These are phyloP conservation scores for Aspergillus floridensis DNA, from an alignment of 2,329 filamentous ascomycete species.

Conservation along the genomic window DNA sequence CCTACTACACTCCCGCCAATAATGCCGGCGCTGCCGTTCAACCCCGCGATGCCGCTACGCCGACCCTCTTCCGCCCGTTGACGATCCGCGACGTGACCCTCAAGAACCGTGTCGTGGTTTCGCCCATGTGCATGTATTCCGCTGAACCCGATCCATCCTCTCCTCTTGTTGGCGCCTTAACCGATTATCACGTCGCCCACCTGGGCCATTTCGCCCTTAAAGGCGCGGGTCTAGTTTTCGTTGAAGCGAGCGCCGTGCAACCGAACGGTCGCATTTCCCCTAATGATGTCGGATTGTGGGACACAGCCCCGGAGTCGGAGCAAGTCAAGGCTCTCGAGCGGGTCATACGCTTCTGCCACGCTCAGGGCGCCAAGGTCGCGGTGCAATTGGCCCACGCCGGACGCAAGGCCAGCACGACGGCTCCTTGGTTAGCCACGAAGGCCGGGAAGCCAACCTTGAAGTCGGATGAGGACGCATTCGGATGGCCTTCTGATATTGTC, in stretches of 20 bases:
- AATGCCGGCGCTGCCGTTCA: conserved; percentile 37
- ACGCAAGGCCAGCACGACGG: conserved; percentile 56
- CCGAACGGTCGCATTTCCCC: conserved; percentile 79
- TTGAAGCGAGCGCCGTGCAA: conserved; percentile 75
- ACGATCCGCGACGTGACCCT: conserved; percentile 56
- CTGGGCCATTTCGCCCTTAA: conserved; percentile 72
- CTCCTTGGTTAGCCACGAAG: conserved; percentile 44
- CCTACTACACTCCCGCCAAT: conserved; percentile 40
- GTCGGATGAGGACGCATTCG: conserved; percentile 51
- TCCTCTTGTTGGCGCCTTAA: conserved; percentile 59
- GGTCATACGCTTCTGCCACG: conserved; percentile 73
- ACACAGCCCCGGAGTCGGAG: conserved; percentile 54
- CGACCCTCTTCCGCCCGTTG: conserved; percentile 58
- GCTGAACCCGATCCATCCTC: conserved; percentile 48
- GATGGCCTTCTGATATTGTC: conserved; percentile 53
- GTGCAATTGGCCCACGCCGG: conserved; percentile 83
- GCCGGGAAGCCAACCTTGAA: conserved; percentile 20
- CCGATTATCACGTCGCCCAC: conserved; percentile 78
- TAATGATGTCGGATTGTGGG: conserved; percentile 63
- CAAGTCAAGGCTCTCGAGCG: conserved; percentile 68
- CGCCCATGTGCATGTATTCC: conserved; percentile 66
- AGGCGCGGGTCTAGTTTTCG: conserved; percentile 68
- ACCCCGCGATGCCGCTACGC: conserved; percentile 36
- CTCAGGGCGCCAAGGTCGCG: conserved; percentile 70
- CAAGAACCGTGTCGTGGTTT: conserved; percentile 63